These are phyloP conservation scores for Penicillium polonicum DNA, from an alignment of 2,329 filamentous ascomycete species.

Conservation along the genomic window DNA sequence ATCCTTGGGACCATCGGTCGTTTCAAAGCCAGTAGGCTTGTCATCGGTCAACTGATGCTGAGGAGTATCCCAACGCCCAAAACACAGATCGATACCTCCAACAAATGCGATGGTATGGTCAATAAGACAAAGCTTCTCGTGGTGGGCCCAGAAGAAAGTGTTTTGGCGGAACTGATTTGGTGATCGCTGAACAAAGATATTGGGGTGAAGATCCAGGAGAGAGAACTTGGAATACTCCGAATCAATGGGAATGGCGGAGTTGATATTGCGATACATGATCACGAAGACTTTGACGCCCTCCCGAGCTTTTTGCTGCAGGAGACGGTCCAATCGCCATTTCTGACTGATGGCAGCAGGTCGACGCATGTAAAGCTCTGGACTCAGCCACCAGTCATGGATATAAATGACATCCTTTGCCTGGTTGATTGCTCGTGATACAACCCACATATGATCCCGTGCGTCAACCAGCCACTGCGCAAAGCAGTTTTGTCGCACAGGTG, in stretches of 20 bases:
- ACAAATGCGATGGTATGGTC: constrained; percentile 96
- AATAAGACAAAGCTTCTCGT: constrained; percentile 96
- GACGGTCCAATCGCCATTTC: constrained; percentile 91
- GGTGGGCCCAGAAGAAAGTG: constrained; percentile 98
- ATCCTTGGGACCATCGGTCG: constrained; percentile 73
- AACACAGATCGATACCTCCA: constrained; percentile 93
- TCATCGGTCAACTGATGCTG: constrained; percentile 90
- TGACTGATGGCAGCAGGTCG: constrained; percentile 93
- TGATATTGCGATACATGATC: constrained; percentile 96
- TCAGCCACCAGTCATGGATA: constrained; percentile 99
- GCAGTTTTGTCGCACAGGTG: constrained; percentile 79
- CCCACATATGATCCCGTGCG: constrained; percentile 98
- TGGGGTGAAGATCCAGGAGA: constrained; percentile 88
- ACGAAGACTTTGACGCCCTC: constrained; percentile 98
- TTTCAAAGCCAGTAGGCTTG: constrained; percentile 91
- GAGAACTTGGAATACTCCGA: constrained; percentile 98
- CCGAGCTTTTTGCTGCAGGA: constrained; percentile 88
- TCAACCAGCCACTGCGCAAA: constrained; percentile 97
- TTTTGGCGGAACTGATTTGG: constrained; percentile 98
- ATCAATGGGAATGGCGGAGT: constrained; percentile 94
- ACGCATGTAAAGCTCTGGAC: constrained; percentile 91
- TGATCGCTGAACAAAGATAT: constrained; percentile 92
- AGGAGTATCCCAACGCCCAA: constrained; percentile 95
- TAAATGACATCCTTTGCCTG: constrained; percentile 98
- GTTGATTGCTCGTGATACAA: constrained; percentile 91